Conservation (phyloP, 2,329 filamentous ascomycete species). For the Colletotrichum higginsianum region DNA sequence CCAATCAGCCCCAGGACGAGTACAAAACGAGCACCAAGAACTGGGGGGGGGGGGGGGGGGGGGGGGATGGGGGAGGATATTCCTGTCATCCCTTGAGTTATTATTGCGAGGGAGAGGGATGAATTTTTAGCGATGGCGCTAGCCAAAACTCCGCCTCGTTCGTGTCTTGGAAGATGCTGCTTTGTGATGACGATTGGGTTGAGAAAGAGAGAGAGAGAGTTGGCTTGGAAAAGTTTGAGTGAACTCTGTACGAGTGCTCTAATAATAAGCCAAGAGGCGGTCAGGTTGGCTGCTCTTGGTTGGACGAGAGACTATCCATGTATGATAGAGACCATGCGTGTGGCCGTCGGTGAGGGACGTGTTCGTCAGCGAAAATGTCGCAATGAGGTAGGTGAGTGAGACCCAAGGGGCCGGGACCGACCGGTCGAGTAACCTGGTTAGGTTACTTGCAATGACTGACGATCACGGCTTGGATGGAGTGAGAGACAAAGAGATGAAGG, state of each 20-base stretch:
- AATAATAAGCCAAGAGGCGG: conserved; percentile 10
- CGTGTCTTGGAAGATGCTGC: background rate
- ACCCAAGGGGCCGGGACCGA: background rate
- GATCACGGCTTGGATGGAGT: too few species aligned
- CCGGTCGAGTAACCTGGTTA: too few species aligned
- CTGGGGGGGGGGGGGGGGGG: too few species aligned
- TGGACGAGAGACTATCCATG: background rate
- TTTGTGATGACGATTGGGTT: background rate
- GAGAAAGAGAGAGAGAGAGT: background rate
- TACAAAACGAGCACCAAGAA: background rate
- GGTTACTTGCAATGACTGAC: too few species aligned
- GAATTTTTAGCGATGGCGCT: background rate
- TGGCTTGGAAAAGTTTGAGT: too few species aligned
- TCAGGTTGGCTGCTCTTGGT: background rate
- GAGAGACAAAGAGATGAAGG: too few species aligned
- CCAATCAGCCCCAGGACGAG: background rate
- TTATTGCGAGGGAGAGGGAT: too few species aligned
- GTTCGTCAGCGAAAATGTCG: background rate
- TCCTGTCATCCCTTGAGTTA: too few species aligned
- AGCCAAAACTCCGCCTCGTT: too few species aligned
- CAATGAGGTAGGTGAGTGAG: background rate
- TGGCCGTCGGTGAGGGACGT: background rate
- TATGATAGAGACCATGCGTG: background rate
- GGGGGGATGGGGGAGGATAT: too few species aligned
- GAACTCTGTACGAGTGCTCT: background rate